Evolutionary conservation across 2,329 filamentous ascomycete species (phyloP), one percentile per base, ranked within the genome.

Genomic region (Podosphaera fusca): DNA sequence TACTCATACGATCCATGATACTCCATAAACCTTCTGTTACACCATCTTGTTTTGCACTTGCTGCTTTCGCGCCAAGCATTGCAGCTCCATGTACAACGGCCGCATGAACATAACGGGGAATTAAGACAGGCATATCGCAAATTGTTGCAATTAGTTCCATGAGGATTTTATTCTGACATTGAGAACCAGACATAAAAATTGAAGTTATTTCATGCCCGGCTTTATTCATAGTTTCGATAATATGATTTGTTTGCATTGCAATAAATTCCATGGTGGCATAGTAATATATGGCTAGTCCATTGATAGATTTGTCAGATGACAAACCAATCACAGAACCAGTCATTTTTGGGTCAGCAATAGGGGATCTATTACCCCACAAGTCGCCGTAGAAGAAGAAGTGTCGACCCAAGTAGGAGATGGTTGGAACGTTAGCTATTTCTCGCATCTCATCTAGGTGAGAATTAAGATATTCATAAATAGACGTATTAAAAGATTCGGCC

Each of bases 371-470:
- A 60, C 92, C 92, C 77, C 94, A 96, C 3, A 96, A 76, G 67
- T 98, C 92, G 61, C 92, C 92, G 69, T 98, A 98, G 74, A 98
- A 94, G 79, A 98, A 98, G 73, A 94, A 85, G 70, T 98, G 90
- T 7, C 90, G 85, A 10, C 82, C 88, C 1, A 98, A 75, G 69
- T 89, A 94, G 21, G 87, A 83, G 60, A 96, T 78, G 56, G 80
- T 81, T 0, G 89, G 89, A 2, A 87, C 87, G 1, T 75, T 73
- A 31, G 73, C 70, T 64, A 81, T 81, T 64, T 82, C 77, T 31
- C 78, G 78, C 74, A 96, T 77, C 63, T 87, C 81, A 59, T 81
- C 78, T 9, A 98, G 79, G 66, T 94, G 88, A 60, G 82, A 77
- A 70, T 98, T 96, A 58, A 98, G 78, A 69, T 89, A 95, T 67